Percentiles rank a stretch among this genome's conserved stretches.
These are phyloP conservation scores for Pleurotus ostreatus DNA, from an alignment of 768 basidiomycete genomes.

Conservation along the genomic window DNA sequence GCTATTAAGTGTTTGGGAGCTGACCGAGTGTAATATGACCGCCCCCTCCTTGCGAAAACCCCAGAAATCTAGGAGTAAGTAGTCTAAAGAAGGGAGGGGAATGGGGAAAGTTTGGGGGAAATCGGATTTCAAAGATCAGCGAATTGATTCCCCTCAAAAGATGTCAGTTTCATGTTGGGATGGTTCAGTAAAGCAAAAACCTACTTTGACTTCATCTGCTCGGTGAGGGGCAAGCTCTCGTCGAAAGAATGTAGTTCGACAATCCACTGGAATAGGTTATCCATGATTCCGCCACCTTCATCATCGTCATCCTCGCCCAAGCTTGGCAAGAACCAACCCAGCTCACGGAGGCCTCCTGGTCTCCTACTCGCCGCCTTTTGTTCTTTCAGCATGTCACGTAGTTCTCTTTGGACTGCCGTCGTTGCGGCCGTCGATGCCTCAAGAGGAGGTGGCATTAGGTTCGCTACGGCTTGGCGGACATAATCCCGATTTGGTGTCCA, in stretches of 20 bases:
- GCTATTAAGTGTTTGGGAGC: not conserved
- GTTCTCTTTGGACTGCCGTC: constrained; percentile 57
- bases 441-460: constrained; percentile 57
- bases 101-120: constrained; percentile 61
- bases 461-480: constrained; percentile 37
- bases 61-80: constrained; percentile 67
- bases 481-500: constrained; percentile 55
- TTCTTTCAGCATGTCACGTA: constrained; percentile 56
- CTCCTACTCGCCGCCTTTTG: constrained; percentile 38
- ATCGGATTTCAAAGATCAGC: constrained; percentile 69
- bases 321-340: constrained; percentile 76
- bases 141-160: constrained; percentile 51
- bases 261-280: constrained; percentile 72
- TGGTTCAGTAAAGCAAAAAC: constrained; percentile 14
- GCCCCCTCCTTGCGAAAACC: constrained; percentile 68
- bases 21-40: constrained; percentile 63
- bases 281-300: constrained; percentile 32
- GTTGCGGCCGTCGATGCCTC: constrained; percentile 52
- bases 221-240: constrained; percentile 50
- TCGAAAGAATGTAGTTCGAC: constrained; percentile 74
- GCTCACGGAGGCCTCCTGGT: constrained; percentile 37
- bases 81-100: constrained; percentile 76
- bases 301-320: constrained; percentile 16
- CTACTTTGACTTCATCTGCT: constrained; percentile 50
- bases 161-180: not conserved